Evolutionary conservation across 129 eudicot species (phyloP), one percentile per base, ranked within the genome.

Genomic region (Flaveria ramosissima): DNA sequence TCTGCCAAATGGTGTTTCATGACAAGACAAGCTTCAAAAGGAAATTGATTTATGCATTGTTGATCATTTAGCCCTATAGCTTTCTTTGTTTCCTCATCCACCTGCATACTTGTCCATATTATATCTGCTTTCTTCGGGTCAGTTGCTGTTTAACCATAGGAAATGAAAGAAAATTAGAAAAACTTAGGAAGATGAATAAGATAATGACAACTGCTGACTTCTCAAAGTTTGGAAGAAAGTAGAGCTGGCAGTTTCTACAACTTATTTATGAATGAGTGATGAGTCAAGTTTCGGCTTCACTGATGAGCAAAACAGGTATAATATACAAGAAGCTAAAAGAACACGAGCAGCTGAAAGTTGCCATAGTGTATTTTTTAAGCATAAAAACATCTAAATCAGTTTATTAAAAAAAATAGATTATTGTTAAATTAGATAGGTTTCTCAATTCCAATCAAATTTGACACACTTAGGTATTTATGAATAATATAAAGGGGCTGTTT

Each of bases 1-100:
- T 95, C 96, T n/a, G 99, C 99, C 75, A 95, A 83, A 83, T 92
- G 96, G 81, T 95, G 99, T 76, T 95, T 95, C 99, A 95, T 95
- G 48, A 95, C 97, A 2, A 95, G 88, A 83, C 97, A 95, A 51
- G 99, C 99, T 82, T 95, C 99, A 27, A 83, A 91, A 11, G 99
- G 99, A 80, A 95, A 95, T 68, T 95, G 99, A 78, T 95, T 95
- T n/a, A 89, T 72, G 84, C 72, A 86, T 78, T 95, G 99, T 74
- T 78, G 84, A 74, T 92, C 96, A 26, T 55, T 86, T 68, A 95
- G 71, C 59, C 97, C 99, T 69, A 83, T 83, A 41, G 91, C 95
- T 73, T 81, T 87, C 81, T 81, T 92, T 76, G 80, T 76, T 72
- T 95, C 99, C 65, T 89, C 97, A 82, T 95, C 99, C 71, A 95